Evolutionary conservation across 805 yeast species (phyloP).

Genomic region (Yarrowia divulgata): DNA sequence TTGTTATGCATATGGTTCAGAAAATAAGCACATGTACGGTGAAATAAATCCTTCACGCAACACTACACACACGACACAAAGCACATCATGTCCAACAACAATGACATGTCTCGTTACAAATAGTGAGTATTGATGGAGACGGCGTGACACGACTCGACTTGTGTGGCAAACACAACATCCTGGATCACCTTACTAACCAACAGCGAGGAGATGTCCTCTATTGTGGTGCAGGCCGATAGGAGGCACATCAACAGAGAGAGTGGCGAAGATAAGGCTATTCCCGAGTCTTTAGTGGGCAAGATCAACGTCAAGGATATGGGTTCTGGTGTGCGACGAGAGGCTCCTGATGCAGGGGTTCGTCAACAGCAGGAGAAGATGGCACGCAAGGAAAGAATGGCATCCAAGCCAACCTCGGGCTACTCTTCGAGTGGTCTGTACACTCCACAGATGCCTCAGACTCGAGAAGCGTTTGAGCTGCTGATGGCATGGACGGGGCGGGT

Average conservation of each 20-base stretch:
- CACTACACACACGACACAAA: conserved; percentile 7
- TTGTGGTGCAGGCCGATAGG: conserved; percentile 68
- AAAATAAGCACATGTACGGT: conserved; percentile 23
- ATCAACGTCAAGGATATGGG: conserved; percentile 79
- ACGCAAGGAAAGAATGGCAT: conserved; percentile 17
- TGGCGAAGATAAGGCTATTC: conserved; percentile 65
- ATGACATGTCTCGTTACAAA: conserved; percentile 43
- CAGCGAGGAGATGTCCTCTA: conserved; percentile 63
- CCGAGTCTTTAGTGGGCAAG: conserved; percentile 74
- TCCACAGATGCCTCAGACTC: conserved; percentile 65
- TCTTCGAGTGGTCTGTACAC: conserved; percentile 53
- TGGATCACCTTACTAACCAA: conserved; percentile 5
- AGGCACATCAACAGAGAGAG: conserved; percentile 56
- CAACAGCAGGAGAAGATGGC: conserved; percentile 30
- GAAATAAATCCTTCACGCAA: conserved; percentile 24
- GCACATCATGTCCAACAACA: conserved; percentile 37
- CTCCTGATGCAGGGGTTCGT: conserved; percentile 35
- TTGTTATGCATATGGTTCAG: conserved; percentile 16
- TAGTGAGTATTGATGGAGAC: conserved; percentile 40
- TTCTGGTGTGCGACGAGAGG: conserved; percentile 49
- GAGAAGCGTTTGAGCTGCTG: conserved; percentile 62
- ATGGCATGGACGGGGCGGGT: conserved; percentile 63
- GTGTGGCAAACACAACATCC: neutral
- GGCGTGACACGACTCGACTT: neutral
- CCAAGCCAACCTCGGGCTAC: neutral